Evolutionary conservation across 1,139 yeast genomes (phyloP).

Genomic region (Saccharomyces uvarum): DNA sequence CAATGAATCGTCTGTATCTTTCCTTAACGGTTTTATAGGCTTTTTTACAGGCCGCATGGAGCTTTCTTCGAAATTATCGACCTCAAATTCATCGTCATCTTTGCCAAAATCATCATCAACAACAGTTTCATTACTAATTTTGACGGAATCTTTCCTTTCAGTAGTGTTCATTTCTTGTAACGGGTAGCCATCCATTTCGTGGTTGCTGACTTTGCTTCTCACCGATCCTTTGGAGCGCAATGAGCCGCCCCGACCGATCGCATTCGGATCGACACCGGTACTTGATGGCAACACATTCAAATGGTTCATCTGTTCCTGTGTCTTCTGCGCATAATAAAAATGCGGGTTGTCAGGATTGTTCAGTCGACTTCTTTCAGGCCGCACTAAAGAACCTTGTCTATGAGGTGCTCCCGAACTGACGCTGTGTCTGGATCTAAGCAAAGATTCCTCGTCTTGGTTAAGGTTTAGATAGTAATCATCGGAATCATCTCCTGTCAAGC

Average conservation of each 20-base stretch:
- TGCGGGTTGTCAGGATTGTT: conserved; percentile 62
- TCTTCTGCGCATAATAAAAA: conserved; percentile 74
- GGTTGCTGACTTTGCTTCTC: not conserved
- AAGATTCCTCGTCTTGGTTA: conserved; percentile 18
- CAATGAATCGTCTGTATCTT: conserved; percentile 31
- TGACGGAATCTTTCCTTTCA: not conserved
- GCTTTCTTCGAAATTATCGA: not conserved
- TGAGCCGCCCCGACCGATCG: conserved; percentile 9
- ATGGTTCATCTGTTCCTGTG: conserved; percentile 59
- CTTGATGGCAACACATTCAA: conserved; percentile 61
- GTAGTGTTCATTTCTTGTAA: conserved; percentile 1
- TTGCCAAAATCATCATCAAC: not conserved
- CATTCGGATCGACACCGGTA: conserved; percentile 64
- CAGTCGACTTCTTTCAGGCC: conserved; percentile 72
- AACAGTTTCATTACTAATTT: conserved; percentile 1
- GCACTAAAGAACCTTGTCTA: conserved; percentile 48
- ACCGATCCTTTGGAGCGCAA: conserved; percentile 8
- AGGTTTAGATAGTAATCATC: conserved; percentile 19
- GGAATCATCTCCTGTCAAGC: conserved; percentile 7
- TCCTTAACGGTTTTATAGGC: conserved; percentile 4
- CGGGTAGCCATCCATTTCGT: not conserved
- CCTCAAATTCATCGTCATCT: conserved; percentile 1
- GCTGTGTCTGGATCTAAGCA: conserved; percentile 14
- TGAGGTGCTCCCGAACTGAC: conserved; percentile 12
- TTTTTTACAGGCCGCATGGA: conserved; percentile 2